Evolutionary conservation across 2,329 filamentous ascomycete species (phyloP), one percentile per base, ranked within the genome.

Genomic region (Blumeriella jaapii): DNA sequence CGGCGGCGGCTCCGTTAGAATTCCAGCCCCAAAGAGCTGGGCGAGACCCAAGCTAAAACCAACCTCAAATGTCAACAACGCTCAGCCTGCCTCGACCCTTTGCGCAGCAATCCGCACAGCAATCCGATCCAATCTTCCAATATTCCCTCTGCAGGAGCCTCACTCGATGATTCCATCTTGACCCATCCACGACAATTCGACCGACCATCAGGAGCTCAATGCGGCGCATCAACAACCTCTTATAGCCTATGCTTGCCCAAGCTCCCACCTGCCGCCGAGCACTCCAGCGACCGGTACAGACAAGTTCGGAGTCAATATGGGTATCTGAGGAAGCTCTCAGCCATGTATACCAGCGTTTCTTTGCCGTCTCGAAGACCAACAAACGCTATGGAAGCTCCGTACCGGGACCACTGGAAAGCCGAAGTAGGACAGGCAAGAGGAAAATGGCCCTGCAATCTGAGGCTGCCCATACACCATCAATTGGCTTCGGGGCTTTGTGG

Each of bases 321-420:
- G 64, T 79, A 42, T 65, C 68, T 18, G 75, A 81, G 47, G 61
- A 69, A 29, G 46, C 69, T 15, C 62, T 80, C 10, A 55, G 59
- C 15, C 55, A 59, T 34, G 65, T 67, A 2, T 70, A 74, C 45
- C 61, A 64, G 29, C 59, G 62, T 12, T 68, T 62, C 48, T 61
- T 53, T 33, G 44, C 49, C 24, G 40, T 52, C 1, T 59, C 57
- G 13, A 48, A 42, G 24, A 42, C 45, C n/a, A 31, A 39, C 9
- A 48, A 48, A 32, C 53, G 55, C 9, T 37, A 56, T 54, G 55
- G 53, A 17, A 58, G 54, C 41, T 56, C 47, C 27, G 51, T 55
- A 6, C 55, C 55, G 13, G 55, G 54, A n/a, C 55, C 55, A 4
- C 35, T 58, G 44, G 55, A 58, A 36, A 41, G 45, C 31, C 47